Evolutionary conservation across 805 yeast genomes (phyloP), one percentile per base, ranked within the genome.

Genomic region (Yarrowia deformans): DNA sequence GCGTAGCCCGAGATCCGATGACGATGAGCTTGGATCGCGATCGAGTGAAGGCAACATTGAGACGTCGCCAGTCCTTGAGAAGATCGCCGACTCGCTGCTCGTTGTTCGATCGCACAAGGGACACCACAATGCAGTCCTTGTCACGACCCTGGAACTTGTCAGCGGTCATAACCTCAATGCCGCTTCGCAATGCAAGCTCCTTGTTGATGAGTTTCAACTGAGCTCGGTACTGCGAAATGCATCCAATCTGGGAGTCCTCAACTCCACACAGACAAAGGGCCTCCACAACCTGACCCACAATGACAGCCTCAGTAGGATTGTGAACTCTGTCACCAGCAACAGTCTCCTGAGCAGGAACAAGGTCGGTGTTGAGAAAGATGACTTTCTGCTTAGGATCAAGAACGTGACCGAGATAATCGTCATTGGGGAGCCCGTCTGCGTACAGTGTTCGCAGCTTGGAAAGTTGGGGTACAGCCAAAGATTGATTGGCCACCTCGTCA

Each of bases 71-170:
- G 74, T 95, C 98, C 71, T 84, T 86, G 52, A 95, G 79, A 54
- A 95, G 81, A 37, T 90, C 90, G 0, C 98, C 98, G 1, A 90
- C 88, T 49, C 81, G 82, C 10, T 82, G 81, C 23, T 84, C 84
- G 1, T 81, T 82, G 76, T 93, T 93, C 5, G 97, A 89, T 61
- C 97, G 81, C 3, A 95, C 99, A 73, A 95, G 80, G 0, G 98
- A 94, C 2, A 95, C 90, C 8, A 95, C 87, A 16, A 95, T 86
- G 75, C 97, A 90, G 40, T 91, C 94, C 74, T 94, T 95, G 78
- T 95, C 99, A 69, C 98, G 84, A 0, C 99, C 99, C 79, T 95
- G 99, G 74, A 90, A 94, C 75, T 90, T 91, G 78, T 95, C 99
- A 0, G 98, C 98, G 0, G 99, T 95, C 69, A 94, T 81, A 40